Percentiles rank a stretch among this genome's conserved stretches.
Evolutionary conservation across 192 early-diverging fungal genomes (phyloP).

Genomic region (Podila horticola): DNA sequence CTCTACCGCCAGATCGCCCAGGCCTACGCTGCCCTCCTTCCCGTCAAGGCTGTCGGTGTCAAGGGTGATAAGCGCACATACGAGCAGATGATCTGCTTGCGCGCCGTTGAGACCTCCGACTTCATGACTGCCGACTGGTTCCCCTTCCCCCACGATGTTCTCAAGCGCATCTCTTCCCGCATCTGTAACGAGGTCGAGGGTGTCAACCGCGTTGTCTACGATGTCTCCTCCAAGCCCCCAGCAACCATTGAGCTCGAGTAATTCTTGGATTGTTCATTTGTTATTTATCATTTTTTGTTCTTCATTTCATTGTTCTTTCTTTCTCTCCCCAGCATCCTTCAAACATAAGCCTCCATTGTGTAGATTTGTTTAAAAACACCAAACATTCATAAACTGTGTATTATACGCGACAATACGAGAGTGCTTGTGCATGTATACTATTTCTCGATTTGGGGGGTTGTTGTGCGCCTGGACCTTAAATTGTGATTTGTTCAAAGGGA

Average conservation of each 20-base stretch:
- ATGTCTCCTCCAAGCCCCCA: constrained; percentile 97
- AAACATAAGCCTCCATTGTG: too few species aligned
- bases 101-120: constrained; percentile 95
- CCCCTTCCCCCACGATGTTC: constrained; percentile 85
- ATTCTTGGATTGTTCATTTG: constrained; percentile 13
- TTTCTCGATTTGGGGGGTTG: too few species aligned
- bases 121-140: constrained; percentile 99
- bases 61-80: constrained; percentile 99
- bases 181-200: constrained; percentile 99
- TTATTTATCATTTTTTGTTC: neutral
- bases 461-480: too few species aligned
- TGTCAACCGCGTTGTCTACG: constrained; percentile 97
- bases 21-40: constrained; percentile 96
- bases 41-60: constrained; percentile 96
- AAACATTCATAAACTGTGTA: too few species aligned
- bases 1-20: constrained; percentile 98
- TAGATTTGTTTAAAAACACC: too few species aligned
- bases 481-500: neutral
- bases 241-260: constrained; percentile 99
- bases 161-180: constrained; percentile 93
- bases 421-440: too few species aligned
- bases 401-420: too few species aligned
- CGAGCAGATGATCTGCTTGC: constrained; percentile 97
- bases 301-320: neutral
- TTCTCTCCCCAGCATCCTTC: neutral